These are phyloP conservation scores for Neolentinus lepideus DNA, from an alignment of 1,284 basidiomycete species.

Conservation along the genomic window DNA sequence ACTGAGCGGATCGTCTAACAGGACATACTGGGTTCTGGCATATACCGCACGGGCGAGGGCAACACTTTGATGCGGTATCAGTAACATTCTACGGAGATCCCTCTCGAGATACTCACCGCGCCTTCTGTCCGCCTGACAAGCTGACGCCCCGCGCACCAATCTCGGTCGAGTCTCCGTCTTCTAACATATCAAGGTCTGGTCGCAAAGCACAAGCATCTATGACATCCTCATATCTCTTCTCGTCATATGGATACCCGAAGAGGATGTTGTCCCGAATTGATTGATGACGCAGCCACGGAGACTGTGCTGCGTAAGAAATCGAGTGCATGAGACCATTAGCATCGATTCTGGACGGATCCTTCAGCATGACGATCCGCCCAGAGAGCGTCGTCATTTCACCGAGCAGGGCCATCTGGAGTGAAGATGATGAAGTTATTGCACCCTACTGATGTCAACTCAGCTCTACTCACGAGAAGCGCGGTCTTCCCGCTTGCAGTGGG, in stretches of 20 bases:
- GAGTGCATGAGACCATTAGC: conserved; percentile 60
- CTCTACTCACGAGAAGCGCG: conserved; percentile 49
- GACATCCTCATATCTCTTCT: conserved; percentile 57
- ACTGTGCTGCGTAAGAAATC: conserved; percentile 81
- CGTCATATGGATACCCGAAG: conserved; percentile 61
- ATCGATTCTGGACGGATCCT: conserved; percentile 52
- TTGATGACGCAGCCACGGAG: conserved; percentile 75
- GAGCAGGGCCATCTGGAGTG: conserved; percentile 52
- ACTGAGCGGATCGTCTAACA: conserved; percentile 68
- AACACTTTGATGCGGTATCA: conserved; percentile 31
- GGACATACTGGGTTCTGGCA: conserved; percentile 54
- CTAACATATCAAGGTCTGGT: conserved; percentile 48
- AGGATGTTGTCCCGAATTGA: conserved; percentile 68
- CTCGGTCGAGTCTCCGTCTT: conserved; percentile 32
- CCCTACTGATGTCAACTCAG: conserved; percentile 10
- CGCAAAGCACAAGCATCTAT: conserved; percentile 66
- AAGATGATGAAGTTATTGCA: background rate
- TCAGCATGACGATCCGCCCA: conserved; percentile 55
- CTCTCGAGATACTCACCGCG: conserved; percentile 27
- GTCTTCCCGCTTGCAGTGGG: conserved; percentile 82
- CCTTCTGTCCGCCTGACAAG: conserved; percentile 62
- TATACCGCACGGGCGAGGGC: conserved; percentile 68
- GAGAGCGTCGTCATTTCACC: conserved; percentile 54
- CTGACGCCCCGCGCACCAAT: conserved; percentile 43
- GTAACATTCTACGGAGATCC: background rate